Evolutionary conservation across 345 rosid species (phyloP), one percentile per base, ranked within the genome.

Genomic region (Clarkia xantiana): DNA sequence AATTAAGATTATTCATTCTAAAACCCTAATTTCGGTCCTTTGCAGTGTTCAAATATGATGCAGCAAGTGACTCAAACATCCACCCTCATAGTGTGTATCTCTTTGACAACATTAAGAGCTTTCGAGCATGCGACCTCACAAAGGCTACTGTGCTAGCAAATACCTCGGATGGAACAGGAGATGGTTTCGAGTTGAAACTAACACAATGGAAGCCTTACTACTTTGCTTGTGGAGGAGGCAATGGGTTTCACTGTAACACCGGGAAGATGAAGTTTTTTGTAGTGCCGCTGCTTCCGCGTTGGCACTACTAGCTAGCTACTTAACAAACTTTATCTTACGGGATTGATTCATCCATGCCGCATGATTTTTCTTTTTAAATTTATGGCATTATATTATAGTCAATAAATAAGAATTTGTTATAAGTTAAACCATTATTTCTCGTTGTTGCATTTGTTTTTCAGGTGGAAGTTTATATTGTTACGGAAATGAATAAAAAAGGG

Each of bases 31-130:
- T 42, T 18, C 15, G n/a, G 40, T 5, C 11, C 1, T 10, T 11
- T 58, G 80, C 71, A 88, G 94, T 84, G 22, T 87, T 87, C 75
- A 87, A 79, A 52, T 82, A 75, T 49, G 77, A 77, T 45, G 68
- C 76, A 22, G 88, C 91, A 4, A 76, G 65, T 18, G 67, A 57
- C 2, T 67, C 53, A 47, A 70, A 59, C 58, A 67, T 69, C 0
- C 67, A 58, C 40, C 71, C 77, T 1, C 94, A 88, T 47, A 81
- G 72, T 11, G 88, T 88, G 1, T 88, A 84, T 69, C 18, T 72
- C 67, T 59, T 81, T 15, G 76, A 76, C 0, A 55, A 78, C 60
- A 42, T 58, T 9, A 16, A 59, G 63, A 84, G 93, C 65, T 84
- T 29, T 65, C 1, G 45, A 18, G 69, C 39, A 0, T 81, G 97